Percentiles rank a stretch among this genome's conserved stretches.
Conservation (phyloP, 805 yeast genomes). For the Cyberlindnera mississippiensis region DNA sequence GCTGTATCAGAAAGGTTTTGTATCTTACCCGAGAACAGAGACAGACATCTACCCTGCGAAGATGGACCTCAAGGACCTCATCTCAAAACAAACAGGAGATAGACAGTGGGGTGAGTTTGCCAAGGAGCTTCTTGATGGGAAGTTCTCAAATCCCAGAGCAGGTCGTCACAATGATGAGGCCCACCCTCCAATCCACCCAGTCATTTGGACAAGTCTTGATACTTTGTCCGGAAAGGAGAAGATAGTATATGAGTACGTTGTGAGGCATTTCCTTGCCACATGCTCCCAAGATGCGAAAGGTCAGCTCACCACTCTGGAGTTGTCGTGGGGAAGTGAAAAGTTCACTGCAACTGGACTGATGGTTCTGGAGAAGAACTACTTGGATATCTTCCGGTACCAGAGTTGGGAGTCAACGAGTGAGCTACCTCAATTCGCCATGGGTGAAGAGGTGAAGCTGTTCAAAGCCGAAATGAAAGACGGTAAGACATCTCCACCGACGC, state of each 20-base stretch:
- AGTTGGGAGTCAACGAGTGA: constrained; percentile 67
- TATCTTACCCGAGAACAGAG: constrained; percentile 97
- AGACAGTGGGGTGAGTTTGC: constrained; percentile 76
- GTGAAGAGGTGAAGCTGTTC: constrained; percentile 53
- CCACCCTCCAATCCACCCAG: constrained; percentile 98
- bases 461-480: constrained; percentile 66
- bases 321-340: constrained; percentile 75
- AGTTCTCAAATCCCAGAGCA: constrained; percentile 62
- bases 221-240: constrained; percentile 43
- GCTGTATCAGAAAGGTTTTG: constrained; percentile 77
- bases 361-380: constrained; percentile 69
- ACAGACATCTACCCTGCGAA: constrained; percentile 79
- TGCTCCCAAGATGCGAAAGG: constrained; percentile 93
- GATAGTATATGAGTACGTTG: constrained; percentile 81
- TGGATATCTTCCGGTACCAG: constrained; percentile 75
- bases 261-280: constrained; percentile 83
- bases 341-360: constrained; percentile 72
- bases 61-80: constrained; percentile 64
- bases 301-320: constrained; percentile 50
- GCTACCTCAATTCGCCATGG: constrained; percentile 58
- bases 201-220: constrained; percentile 39
- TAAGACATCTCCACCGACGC: constrained; percentile 73
- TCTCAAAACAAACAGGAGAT: constrained; percentile 56
- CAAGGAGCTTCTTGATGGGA: constrained; percentile 33
- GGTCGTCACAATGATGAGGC: constrained; percentile 92